phyloP scores from a whole-genome alignment of 495 filamentous ascomycete species.

The Aspergillus conjunctus region DNA sequence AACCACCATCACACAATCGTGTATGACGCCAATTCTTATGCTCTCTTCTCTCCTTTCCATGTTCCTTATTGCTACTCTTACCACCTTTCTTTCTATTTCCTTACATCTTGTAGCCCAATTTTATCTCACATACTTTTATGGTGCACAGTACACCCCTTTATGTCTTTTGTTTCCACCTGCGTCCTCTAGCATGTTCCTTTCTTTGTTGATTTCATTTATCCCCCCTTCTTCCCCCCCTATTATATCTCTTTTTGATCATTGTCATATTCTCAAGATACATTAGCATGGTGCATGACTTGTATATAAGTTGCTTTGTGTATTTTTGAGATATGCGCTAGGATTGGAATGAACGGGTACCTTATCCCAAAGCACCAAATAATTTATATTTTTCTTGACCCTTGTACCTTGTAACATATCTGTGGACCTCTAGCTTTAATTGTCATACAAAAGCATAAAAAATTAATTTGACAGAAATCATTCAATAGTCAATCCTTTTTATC shows the following conservation, averaged over 20 bases:
- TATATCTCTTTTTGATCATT: not conserved
- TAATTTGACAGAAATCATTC: too few species aligned
- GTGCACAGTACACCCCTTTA: slow-evolving; percentile 4
- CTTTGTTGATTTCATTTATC: slow-evolving; percentile 2
- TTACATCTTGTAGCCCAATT: not conserved
- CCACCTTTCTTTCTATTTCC: slow-evolving; percentile 8
- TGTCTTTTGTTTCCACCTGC: slow-evolving; percentile 4
- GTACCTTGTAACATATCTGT: not conserved
- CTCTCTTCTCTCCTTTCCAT: slow-evolving; percentile 18
- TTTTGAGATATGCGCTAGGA: not conserved
- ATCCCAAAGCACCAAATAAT: not conserved
- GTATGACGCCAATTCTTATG: slow-evolving; percentile 8
- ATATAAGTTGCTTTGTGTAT: slow-evolving; percentile 14
- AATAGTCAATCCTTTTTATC: too few species aligned
- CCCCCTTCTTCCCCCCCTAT: slow-evolving; percentile 3
- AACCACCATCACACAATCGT: not conserved
- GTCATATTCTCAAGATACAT: slow-evolving; percentile 4
- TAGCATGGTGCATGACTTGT: slow-evolving; percentile 16
- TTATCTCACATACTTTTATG: not conserved
- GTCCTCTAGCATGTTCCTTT: not conserved
- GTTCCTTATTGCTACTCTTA: not conserved
- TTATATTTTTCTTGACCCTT: not conserved
- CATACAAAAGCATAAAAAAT: too few species aligned
- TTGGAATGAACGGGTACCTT: not conserved
- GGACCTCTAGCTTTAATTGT: too few species aligned